Evolutionary conservation across 805 yeast genomes (phyloP).

Genomic region (Kodamaea neixiangensis): DNA sequence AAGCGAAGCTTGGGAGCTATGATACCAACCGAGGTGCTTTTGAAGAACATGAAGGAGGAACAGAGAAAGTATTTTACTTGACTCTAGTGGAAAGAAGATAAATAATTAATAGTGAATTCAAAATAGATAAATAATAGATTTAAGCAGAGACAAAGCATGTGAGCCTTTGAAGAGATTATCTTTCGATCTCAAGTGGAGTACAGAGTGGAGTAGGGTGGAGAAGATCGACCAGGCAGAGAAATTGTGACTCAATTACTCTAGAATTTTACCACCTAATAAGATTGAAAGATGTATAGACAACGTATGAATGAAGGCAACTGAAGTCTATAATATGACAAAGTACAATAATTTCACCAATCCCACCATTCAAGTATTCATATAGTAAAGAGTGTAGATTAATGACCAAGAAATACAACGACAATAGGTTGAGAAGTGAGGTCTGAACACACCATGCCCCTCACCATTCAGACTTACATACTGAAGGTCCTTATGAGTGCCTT

Average conservation of each 20-base stretch:
- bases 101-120: not conserved
- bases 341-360: no score
- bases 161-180: not conserved
- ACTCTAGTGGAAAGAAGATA: not conserved
- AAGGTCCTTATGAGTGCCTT: no score
- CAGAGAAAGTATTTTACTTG: conserved; percentile 19
- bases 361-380: not conserved
- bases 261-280: no score
- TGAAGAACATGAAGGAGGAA: conserved; percentile 44
- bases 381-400: not conserved
- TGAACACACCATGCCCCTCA: not conserved
- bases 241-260: no score
- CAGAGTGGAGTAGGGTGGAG: not conserved
- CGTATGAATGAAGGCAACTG: no score
- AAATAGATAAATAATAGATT: not conserved
- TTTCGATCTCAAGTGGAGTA: not conserved
- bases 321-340: no score
- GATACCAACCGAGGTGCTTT: conserved; percentile 56
- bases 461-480: no score
- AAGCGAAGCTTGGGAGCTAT: conserved; percentile 77
- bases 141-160: not conserved
- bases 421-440: not conserved
- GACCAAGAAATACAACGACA: not conserved
- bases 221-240: no score
- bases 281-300: no score